phyloP scores from a whole-genome alignment of 1,284 basidiomycete genomes.

The Termitomyces sp. region DNA sequence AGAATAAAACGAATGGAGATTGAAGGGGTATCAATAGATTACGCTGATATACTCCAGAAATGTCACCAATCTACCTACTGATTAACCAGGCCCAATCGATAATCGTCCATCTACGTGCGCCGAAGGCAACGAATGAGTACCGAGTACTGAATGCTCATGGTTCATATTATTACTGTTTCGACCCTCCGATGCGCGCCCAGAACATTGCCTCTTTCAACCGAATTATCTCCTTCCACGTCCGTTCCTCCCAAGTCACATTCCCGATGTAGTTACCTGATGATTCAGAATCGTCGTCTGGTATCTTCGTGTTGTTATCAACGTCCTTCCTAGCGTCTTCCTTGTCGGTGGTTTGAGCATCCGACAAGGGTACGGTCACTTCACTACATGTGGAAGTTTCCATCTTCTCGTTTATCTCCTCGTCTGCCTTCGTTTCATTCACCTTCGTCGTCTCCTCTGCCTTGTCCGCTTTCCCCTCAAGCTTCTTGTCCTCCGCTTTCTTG shows the following conservation, averaged over 20 bases:
- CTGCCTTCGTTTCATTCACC: neutral
- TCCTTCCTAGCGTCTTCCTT: neutral
- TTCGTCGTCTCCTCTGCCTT: slow-evolving; percentile 1
- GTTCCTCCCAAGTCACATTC: slow-evolving; percentile 82
- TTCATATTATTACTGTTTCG: slow-evolving; percentile 18
- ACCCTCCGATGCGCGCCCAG: slow-evolving; percentile 76
- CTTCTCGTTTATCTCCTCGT: slow-evolving; percentile 1
- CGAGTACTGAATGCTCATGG: neutral
- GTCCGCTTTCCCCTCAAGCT: neutral
- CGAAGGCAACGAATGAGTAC: neutral
- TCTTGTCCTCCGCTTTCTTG: neutral
- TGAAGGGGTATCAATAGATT: slow-evolving; percentile 7
- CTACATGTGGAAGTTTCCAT: neutral
- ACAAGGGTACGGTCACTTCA: neutral
- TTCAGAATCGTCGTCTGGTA: slow-evolving; percentile 14
- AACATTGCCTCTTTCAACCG: slow-evolving; percentile 86
- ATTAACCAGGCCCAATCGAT: neutral
- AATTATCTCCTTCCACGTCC: slow-evolving; percentile 82
- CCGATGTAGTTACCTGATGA: slow-evolving; percentile 41
- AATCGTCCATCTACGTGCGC: neutral
- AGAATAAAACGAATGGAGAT: neutral
- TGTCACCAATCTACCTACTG: slow-evolving; percentile 1
- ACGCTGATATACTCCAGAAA: slow-evolving; percentile 7
- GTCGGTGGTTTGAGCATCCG: neutral
- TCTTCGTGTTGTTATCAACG: slow-evolving; percentile 2